Evolutionary conservation across 768 basidiomycete genomes (phyloP).

Genomic region (Pulveroboletus sp.): DNA sequence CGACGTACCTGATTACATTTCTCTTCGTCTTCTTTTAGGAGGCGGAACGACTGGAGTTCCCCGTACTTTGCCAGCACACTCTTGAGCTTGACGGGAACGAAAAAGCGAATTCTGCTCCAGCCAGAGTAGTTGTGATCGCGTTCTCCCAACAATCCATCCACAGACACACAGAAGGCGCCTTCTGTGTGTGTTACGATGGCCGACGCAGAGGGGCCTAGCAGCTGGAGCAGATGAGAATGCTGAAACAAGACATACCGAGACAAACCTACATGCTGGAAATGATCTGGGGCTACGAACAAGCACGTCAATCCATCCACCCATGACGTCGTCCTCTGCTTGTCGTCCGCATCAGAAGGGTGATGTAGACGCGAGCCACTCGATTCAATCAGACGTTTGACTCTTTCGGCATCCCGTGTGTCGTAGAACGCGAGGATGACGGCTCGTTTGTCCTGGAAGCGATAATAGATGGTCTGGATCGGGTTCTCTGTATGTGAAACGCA

Average conservation of each 20-base stretch:
- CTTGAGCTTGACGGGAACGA: slow-evolving; percentile 29
- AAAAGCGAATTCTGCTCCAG: slow-evolving; percentile 24
- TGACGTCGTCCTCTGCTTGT: slow-evolving; percentile 5
- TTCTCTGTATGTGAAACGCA: slow-evolving; percentile 14
- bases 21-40: slow-evolving; percentile 25
- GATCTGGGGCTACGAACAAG: slow-evolving; percentile 44
- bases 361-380: slow-evolving; percentile 9
- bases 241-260: slow-evolving; percentile 1
- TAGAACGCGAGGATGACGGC: slow-evolving; percentile 61
- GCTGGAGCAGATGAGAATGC: slow-evolving; percentile 33
- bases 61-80: slow-evolving; percentile 29
- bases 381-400: slow-evolving; percentile 43
- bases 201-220: slow-evolving; percentile 47
- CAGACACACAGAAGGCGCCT: slow-evolving; percentile 49
- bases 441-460: slow-evolving; percentile 46
- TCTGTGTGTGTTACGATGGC: slow-evolving; percentile 50
- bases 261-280: slow-evolving; percentile 42
- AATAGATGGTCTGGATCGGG: slow-evolving; percentile 56
- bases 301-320: slow-evolving; percentile 36
- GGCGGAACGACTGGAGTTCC: slow-evolving; percentile 29
- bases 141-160: slow-evolving; percentile 26
- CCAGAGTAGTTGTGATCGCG: slow-evolving; percentile 21
- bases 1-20: slow-evolving; percentile 28
- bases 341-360: neutral
- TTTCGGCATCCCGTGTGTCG: slow-evolving; percentile 54